These are phyloP conservation scores for Saccharomyces hybrid DNA, from an alignment of 1,139 yeast genomes.

Conservation along the genomic window DNA sequence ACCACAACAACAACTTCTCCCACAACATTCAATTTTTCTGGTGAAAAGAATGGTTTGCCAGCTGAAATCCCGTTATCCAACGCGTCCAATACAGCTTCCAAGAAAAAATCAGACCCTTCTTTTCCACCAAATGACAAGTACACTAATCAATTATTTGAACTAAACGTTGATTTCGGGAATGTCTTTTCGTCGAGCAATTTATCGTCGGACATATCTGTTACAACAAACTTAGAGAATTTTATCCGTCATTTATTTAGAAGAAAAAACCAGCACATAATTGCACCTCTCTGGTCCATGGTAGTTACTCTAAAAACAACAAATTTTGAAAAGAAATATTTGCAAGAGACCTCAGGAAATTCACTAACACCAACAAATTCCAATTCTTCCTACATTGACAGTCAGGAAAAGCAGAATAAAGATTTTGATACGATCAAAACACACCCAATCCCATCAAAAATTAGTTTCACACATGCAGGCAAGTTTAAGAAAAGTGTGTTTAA, in stretches of 20 bases:
- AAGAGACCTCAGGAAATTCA: constrained; percentile 8
- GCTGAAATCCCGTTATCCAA: background rate
- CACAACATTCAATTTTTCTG: constrained; percentile 10
- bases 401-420: constrained; percentile 1
- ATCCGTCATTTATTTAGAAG: constrained; percentile 25
- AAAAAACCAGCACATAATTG: constrained; percentile 22
- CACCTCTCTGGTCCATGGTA: constrained; percentile 60
- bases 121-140: constrained; percentile 5
- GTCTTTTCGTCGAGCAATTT: constrained; percentile 10
- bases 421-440: background rate
- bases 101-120: background rate
- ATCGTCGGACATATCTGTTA: constrained; percentile 18
- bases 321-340: constrained; percentile 26
- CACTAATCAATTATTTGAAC: constrained; percentile 18
- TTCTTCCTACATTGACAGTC: background rate
- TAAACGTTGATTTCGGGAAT: constrained; percentile 11
- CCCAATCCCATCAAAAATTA: background rate
- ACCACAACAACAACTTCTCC: constrained; percentile 12
- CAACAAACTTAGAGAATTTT: constrained; percentile 28
- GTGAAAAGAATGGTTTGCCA: constrained; percentile 4
- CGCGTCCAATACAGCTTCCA: background rate
- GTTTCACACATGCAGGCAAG: constrained; percentile 3
- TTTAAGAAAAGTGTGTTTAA: constrained; percentile 22
- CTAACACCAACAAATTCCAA: constrained; percentile 4
- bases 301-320: constrained; percentile 55